Conservation (phyloP, 495 filamentous ascomycete genomes). For the Penicillium desertorum region DNA sequence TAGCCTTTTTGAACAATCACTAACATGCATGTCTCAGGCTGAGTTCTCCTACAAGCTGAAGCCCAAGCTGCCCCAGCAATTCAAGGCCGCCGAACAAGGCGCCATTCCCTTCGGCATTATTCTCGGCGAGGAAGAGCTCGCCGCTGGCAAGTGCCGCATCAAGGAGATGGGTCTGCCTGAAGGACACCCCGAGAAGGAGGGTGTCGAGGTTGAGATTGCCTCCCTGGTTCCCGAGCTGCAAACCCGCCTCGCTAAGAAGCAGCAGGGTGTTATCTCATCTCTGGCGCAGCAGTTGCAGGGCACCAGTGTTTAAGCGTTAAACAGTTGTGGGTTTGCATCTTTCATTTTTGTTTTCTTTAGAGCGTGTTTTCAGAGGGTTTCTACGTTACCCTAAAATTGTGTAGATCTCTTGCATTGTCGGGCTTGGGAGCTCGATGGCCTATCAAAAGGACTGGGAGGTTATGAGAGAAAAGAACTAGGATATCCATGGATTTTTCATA, state of each 20-base stretch:
- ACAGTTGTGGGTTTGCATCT: conserved; percentile 45
- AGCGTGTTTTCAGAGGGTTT: conserved; percentile 14
- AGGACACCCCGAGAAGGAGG: conserved; percentile 83
- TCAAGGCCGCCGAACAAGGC: conserved; percentile 72
- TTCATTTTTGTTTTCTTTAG: conserved; percentile 39
- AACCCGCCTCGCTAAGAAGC: conserved; percentile 31
- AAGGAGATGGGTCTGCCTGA: conserved; percentile 81
- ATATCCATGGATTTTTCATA: not conserved
- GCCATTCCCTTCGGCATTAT: conserved; percentile 74
- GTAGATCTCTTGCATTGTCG: conserved; percentile 16
- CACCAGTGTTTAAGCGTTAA: conserved; percentile 18
- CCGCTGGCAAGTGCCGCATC: conserved; percentile 71
- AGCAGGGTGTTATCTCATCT: conserved; percentile 16
- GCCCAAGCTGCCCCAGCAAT: conserved; percentile 74
- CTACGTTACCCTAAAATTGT: conserved; percentile 12
- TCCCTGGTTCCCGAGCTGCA: conserved; percentile 64
- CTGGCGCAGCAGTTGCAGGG: conserved; percentile 31
- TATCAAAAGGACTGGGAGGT: conserved; percentile 9
- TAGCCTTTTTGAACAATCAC: not conserved
- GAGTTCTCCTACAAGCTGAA: conserved; percentile 80
- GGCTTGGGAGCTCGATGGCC: not conserved
- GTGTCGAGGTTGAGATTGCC: conserved; percentile 63
- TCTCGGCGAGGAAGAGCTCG: conserved; percentile 77
- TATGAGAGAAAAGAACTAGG: conserved; percentile 1
- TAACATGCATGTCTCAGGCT: conserved; percentile 44